phyloP scores from a whole-genome alignment of 2,329 filamentous ascomycete species.

The Alternaria panax region DNA sequence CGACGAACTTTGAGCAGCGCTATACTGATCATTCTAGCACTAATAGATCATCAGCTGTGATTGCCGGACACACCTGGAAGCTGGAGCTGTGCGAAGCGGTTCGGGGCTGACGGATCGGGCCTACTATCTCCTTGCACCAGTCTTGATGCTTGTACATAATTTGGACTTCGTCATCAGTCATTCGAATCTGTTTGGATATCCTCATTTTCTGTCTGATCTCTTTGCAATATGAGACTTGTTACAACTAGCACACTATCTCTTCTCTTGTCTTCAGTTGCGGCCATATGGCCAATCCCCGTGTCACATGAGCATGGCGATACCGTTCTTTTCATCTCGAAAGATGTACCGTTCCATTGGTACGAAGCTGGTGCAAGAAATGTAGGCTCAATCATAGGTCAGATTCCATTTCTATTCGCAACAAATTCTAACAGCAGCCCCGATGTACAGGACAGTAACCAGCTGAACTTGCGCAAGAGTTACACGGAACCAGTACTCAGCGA shows the following conservation, averaged over 20 bases:
- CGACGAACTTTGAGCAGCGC: not conserved
- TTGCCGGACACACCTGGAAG: not conserved
- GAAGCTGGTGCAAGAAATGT: conserved; percentile 47
- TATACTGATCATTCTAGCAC: not conserved
- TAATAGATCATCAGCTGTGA: not conserved
- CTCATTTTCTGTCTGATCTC: not conserved
- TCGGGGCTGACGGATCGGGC: conserved; percentile 1
- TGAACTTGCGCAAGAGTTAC: conserved; percentile 21
- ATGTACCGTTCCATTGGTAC: conserved; percentile 47
- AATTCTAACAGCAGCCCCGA: conserved; percentile 27
- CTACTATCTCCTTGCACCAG: conserved; percentile 20
- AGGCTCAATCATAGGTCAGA: conserved; percentile 28
- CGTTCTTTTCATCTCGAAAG: conserved; percentile 51
- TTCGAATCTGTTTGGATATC: not conserved
- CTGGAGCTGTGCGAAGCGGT: not conserved
- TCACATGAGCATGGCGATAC: conserved; percentile 49
- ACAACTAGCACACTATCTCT: conserved; percentile 17
- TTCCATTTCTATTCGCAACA: conserved; percentile 21
- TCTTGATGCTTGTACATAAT: conserved; percentile 15
- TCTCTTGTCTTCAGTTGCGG: conserved; percentile 36
- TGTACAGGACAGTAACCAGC: conserved; percentile 18
- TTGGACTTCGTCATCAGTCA: not conserved
- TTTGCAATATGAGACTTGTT: conserved; percentile 35
- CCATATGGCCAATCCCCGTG: conserved; percentile 55
- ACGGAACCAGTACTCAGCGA: conserved; percentile 12